Conservation (phyloP, 495 filamentous ascomycete species). For the Aspergillus affinis region DNA sequence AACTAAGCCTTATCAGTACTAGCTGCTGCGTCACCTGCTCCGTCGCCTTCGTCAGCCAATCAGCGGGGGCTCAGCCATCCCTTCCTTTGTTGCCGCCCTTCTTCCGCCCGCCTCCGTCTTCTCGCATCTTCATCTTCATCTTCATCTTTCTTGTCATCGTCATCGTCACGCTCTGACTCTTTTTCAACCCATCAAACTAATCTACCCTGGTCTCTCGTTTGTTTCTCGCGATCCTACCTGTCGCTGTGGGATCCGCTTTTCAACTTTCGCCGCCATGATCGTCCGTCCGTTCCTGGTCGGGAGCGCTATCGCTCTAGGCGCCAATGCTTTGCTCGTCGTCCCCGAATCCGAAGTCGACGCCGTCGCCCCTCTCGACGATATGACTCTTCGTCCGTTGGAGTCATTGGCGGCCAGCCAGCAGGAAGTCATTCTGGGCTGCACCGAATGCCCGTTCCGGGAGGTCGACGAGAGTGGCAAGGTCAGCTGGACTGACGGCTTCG, state of each 20-base stretch:
- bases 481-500: constrained; percentile 38
- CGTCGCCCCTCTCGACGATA: constrained; percentile 26
- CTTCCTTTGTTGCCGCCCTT: background rate
- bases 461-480: constrained; percentile 30
- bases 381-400: constrained; percentile 29
- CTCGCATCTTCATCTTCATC: background rate
- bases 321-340: constrained; percentile 49
- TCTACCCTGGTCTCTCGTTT: constrained; percentile 3
- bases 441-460: constrained; percentile 47
- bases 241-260: background rate
- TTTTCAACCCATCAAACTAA: background rate
- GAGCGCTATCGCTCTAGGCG: constrained; percentile 41
- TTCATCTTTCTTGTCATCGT: background rate
- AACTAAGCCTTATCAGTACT: background rate
- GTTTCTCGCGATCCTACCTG: background rate
- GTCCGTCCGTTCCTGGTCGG: constrained; percentile 43
- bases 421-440: constrained; percentile 42
- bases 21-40: background rate
- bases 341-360: constrained; percentile 38
- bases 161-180: background rate
- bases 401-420: constrained; percentile 31
- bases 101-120: background rate
- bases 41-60: background rate
- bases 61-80: background rate
- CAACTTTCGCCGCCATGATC: constrained; percentile 35